Percentiles rank a stretch among this genome's conserved stretches.
Evolutionary conservation across 1,284 basidiomycete species (phyloP).

Genomic region (Rhodotorula sp.): DNA sequence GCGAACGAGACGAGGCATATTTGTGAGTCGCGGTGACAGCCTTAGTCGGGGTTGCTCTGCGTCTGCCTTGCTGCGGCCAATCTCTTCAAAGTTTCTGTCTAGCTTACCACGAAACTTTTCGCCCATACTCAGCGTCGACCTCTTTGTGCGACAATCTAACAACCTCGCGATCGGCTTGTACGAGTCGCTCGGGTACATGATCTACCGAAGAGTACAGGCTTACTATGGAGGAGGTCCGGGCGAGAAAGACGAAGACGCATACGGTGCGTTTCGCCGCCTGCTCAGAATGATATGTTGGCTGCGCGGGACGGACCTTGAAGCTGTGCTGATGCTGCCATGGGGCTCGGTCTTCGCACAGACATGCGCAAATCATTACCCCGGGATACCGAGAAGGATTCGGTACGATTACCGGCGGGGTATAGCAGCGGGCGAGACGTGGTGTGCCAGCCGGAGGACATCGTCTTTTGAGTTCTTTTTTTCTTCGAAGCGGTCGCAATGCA

Average conservation of each 20-base stretch:
- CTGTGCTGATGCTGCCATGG: not conserved
- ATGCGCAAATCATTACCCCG: slow-evolving; percentile 79
- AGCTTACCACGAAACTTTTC: not conserved
- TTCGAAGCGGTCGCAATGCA: no score
- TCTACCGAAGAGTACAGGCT: slow-evolving; percentile 77
- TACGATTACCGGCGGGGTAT: slow-evolving; percentile 64
- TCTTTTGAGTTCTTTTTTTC: slow-evolving; percentile 15
- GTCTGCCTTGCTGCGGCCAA: not conserved
- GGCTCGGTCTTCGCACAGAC: slow-evolving; percentile 55
- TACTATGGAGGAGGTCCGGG: slow-evolving; percentile 78
- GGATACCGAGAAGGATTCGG: slow-evolving; percentile 54
- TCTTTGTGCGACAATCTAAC: slow-evolving; percentile 84
- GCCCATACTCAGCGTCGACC: slow-evolving; percentile 72
- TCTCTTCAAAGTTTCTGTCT: not conserved
- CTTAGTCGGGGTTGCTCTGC: not conserved
- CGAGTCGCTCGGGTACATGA: slow-evolving; percentile 79
- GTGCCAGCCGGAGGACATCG: slow-evolving; percentile 66
- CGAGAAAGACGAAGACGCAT: slow-evolving; percentile 84
- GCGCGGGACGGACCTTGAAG: not conserved
- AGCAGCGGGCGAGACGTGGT: slow-evolving; percentile 66
- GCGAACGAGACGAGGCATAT: slow-evolving; percentile 57
- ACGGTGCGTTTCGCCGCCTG: slow-evolving; percentile 64
- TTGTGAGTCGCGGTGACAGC: slow-evolving; percentile 19
- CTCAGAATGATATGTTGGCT: not conserved
- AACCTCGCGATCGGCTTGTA: slow-evolving; percentile 76